Evolutionary conservation across 192 early-diverging fungal genomes (phyloP), one percentile per base, ranked within the genome.

Genomic region (Linderina pennispora): DNA sequence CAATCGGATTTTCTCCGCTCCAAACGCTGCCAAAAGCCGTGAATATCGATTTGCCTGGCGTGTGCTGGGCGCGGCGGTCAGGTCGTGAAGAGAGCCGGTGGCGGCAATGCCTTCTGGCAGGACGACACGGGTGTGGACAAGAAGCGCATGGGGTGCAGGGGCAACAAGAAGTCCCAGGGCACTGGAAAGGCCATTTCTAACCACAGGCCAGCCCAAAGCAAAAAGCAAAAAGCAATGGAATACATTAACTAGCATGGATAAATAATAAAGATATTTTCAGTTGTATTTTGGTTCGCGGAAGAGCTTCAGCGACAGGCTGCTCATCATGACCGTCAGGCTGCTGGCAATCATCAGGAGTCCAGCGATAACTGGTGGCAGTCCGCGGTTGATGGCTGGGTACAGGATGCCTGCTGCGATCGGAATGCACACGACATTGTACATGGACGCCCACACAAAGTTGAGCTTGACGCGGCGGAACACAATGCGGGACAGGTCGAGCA

Each of bases 281-380:
- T 47, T 37, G 37, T 60, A 50, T 31, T 60, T 67, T 35, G 41
- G 59, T 36, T 72, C 69, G 32, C 63, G 53, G 48, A 75, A 84
- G 11, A 74, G 51, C 53, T 77, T 83, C 16, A 93, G 62, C 19
- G 78, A 48, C 44, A 97, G 61, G 63, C 87, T 90, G 43, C 83
- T 88, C 16, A 67, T 53, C 23, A 97, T 84, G 1, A 97, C 92
- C 47, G 84, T 89, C 16, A 94, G 76, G 43, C 84, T 86, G 42
- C 85, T 88, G 22, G 78, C 70, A 13, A 87, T 89, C 94, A 98
- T 98, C 19, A 92, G 85, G 42, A 94, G 23, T 1, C 94, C 91
- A 20, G 91, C 94, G 49, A 92, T 71, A 46, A 83, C 83, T 10
- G 92, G 88, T 22, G 77, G 79, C 36, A 90, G 57, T 8, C 64